These are phyloP conservation scores for Elasticomyces elasticus DNA, from an alignment of 495 filamentous ascomycete species.

Conservation along the genomic window DNA sequence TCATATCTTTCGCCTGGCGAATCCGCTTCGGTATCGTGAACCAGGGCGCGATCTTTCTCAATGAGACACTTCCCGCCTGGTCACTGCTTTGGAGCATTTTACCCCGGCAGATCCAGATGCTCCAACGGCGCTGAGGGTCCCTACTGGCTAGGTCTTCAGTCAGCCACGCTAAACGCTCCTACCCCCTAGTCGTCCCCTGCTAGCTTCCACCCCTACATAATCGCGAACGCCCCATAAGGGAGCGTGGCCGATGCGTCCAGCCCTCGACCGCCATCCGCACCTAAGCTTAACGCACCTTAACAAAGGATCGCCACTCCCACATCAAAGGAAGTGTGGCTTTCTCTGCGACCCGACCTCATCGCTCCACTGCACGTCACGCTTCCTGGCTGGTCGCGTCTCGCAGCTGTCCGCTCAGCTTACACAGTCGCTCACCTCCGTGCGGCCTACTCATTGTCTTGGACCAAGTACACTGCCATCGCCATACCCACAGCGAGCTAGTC, in stretches of 20 bases:
- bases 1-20: neutral
- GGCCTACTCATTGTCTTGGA: neutral
- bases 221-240: constrained; percentile 14
- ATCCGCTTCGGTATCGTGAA: neutral
- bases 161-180: constrained; percentile 15
- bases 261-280: constrained; percentile 25
- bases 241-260: constrained; percentile 16
- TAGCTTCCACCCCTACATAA: constrained; percentile 17
- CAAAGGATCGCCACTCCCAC: constrained; percentile 23
- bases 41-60: constrained; percentile 1
- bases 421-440: neutral
- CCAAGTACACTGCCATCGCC: neutral
- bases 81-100: constrained; percentile 7
- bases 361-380: neutral
- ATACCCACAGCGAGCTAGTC: neutral
- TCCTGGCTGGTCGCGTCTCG: neutral
- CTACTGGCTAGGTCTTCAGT: constrained; percentile 2
- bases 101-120: constrained; percentile 12
- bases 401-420: constrained; percentile 3
- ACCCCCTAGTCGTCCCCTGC: constrained; percentile 2
- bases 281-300: constrained; percentile 18
- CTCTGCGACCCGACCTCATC: neutral
- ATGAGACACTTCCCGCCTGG: constrained; percentile 12
- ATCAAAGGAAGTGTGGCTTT: constrained; percentile 10
- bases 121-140: constrained; percentile 9